Conservation (phyloP, 2,329 filamentous ascomycete species). For the Aureobasidium uvarum region DNA sequence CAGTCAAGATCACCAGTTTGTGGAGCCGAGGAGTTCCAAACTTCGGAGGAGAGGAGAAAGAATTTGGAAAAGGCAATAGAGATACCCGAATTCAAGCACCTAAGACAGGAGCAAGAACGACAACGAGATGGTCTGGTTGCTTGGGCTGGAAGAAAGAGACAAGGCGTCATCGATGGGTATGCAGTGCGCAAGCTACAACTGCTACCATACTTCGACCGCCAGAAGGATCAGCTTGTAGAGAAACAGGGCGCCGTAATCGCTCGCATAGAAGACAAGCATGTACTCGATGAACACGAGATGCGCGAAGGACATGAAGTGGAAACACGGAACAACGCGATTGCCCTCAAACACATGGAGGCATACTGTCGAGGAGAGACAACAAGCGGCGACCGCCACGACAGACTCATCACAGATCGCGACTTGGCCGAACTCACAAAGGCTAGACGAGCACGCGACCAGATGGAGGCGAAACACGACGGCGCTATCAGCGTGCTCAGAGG, state of each 20-base stretch:
- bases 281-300: slow-evolving; percentile 46
- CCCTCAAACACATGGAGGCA: slow-evolving; percentile 50
- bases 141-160: slow-evolving; percentile 33
- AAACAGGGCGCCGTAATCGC: slow-evolving; percentile 42
- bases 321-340: slow-evolving; percentile 45
- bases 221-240: slow-evolving; percentile 26
- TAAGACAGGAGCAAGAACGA: slow-evolving; percentile 34
- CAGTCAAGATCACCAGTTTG: not conserved
- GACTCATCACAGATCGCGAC: slow-evolving; percentile 48
- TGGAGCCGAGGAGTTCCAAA: not conserved
- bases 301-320: slow-evolving; percentile 45
- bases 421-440: slow-evolving; percentile 46
- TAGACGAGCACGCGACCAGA: slow-evolving; percentile 39
- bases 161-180: slow-evolving; percentile 28
- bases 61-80: slow-evolving; percentile 32
- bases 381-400: slow-evolving; percentile 35
- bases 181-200: slow-evolving; percentile 19
- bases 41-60: slow-evolving; percentile 24
- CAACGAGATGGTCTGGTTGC: slow-evolving; percentile 36
- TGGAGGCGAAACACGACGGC: slow-evolving; percentile 46
- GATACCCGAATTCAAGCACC: slow-evolving; percentile 33
- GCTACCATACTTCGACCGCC: slow-evolving; percentile 20
- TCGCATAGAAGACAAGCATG: slow-evolving; percentile 47
- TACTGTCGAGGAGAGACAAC: slow-evolving; percentile 45
- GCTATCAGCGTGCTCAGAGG: slow-evolving; percentile 50